phyloP scores from a whole-genome alignment of 371 early-diverging fungal genomes.

The Blakeslea trispora region DNA sequence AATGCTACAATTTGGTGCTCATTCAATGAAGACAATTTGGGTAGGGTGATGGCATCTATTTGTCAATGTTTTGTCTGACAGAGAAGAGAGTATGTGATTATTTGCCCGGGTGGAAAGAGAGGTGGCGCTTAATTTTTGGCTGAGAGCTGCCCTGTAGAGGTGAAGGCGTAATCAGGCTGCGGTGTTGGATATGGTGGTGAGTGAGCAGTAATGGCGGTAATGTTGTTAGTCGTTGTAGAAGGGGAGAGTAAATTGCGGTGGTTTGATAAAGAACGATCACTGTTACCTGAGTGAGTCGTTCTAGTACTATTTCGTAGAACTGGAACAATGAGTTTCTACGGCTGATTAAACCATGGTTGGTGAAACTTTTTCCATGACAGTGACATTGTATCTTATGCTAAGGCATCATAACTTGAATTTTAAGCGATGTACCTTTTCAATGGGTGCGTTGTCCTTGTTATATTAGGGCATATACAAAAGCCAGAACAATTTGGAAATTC shows the following conservation, averaged over 20 bases:
- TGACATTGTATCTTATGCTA: conserved; percentile 14
- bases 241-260: conserved; percentile 25
- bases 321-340: conserved; percentile 16
- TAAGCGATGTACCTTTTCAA: too few species aligned
- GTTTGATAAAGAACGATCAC: conserved; percentile 14
- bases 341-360: conserved; percentile 11
- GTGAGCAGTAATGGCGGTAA: conserved; percentile 3
- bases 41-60: too few species aligned
- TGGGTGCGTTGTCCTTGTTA: too few species aligned
- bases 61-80: not conserved
- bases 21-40: too few species aligned
- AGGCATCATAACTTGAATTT: conserved; percentile 13
- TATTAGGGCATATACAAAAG: too few species aligned
- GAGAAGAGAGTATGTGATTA: not conserved
- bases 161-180: not conserved
- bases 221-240: conserved; percentile 9
- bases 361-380: conserved; percentile 1
- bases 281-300: conserved; percentile 4
- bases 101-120: not conserved
- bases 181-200: too few species aligned
- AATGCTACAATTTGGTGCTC: too few species aligned
- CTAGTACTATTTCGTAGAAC: conserved; percentile 8
- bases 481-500: too few species aligned
- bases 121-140: too few species aligned
- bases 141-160: conserved; percentile 7